Conservation (phyloP, 257 asterid species). For the Salvia hispanica region DNA sequence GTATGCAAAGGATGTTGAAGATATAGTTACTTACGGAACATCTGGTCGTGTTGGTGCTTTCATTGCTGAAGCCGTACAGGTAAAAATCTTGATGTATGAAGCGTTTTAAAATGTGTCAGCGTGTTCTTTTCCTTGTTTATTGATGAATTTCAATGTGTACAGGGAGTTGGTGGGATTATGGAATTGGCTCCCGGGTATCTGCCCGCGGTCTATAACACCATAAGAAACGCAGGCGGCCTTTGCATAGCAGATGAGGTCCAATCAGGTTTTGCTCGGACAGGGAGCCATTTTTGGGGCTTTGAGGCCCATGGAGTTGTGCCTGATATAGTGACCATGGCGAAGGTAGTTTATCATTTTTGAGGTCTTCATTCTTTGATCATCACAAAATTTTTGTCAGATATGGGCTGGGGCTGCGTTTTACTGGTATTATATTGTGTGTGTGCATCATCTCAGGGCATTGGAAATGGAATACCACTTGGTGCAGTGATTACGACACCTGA, state of each 20-base stretch:
- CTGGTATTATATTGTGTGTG: neutral
- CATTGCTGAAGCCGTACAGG: slow-evolving; percentile 93
- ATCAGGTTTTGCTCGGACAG: slow-evolving; percentile 89
- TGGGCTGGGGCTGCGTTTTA: neutral
- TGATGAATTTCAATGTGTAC: slow-evolving; percentile 23
- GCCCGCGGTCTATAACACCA: slow-evolving; percentile 68
- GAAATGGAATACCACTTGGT: slow-evolving; percentile 93
- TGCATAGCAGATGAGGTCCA: slow-evolving; percentile 98
- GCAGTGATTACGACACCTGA: slow-evolving; percentile 91
- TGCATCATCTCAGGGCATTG: slow-evolving; percentile 66
- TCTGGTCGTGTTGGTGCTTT: slow-evolving; percentile 83
- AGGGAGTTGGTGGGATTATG: slow-evolving; percentile 97
- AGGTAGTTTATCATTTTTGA: slow-evolving; percentile 47
- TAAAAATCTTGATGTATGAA: slow-evolving; percentile 23
- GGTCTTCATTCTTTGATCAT: neutral
- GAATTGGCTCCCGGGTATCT: slow-evolving; percentile 97
- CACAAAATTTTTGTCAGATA: neutral
- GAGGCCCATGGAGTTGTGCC: slow-evolving; percentile 93
- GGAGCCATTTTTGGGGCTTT: slow-evolving; percentile 94
- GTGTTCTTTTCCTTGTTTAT: slow-evolving; percentile 4
- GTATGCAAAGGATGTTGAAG: slow-evolving; percentile 89
- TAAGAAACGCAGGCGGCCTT: slow-evolving; percentile 88
- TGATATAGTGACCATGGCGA: slow-evolving; percentile 96
- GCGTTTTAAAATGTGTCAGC: neutral
- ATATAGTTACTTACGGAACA: slow-evolving; percentile 83